phyloP scores from a whole-genome alignment of 2,329 filamentous ascomycete species.

The Fusarium hostae region DNA sequence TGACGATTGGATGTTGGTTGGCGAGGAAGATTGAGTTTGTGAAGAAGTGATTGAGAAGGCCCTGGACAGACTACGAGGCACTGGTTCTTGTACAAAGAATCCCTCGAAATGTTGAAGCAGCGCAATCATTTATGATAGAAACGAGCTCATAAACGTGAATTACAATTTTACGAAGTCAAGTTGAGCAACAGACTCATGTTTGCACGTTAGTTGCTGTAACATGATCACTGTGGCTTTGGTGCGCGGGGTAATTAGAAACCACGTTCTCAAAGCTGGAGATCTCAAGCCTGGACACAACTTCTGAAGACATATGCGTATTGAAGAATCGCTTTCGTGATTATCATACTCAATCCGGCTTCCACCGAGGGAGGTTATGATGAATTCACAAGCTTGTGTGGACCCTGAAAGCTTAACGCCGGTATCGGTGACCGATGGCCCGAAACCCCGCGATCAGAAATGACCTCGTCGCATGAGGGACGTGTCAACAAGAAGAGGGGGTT shows the following conservation, averaged over 20 bases:
- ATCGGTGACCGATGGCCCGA: constrained; percentile 34
- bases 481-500: not conserved
- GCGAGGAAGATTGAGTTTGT: constrained; percentile 22
- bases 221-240: too few relatives aligned
- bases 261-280: not conserved
- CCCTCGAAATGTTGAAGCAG: too few relatives aligned
- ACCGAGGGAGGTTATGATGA: not conserved
- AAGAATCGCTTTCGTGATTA: not conserved
- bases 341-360: not conserved
- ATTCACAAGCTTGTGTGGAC: constrained; percentile 21
- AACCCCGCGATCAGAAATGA: constrained; percentile 20
- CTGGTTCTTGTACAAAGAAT: not conserved
- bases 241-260: not conserved
- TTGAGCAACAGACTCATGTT: too few relatives aligned
- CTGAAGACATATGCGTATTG: not conserved
- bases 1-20: constrained; percentile 28
- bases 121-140: too few relatives aligned
- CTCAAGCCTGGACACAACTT: not conserved
- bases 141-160: too few relatives aligned
- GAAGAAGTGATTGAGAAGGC: not conserved
- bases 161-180: too few relatives aligned
- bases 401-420: constrained; percentile 11
- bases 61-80: too few relatives aligned
- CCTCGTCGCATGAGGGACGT: not conserved
- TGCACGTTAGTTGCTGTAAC: too few relatives aligned